These are phyloP conservation scores for Geosmithia flava DNA, from an alignment of 2,329 filamentous ascomycete genomes.

Conservation along the genomic window DNA sequence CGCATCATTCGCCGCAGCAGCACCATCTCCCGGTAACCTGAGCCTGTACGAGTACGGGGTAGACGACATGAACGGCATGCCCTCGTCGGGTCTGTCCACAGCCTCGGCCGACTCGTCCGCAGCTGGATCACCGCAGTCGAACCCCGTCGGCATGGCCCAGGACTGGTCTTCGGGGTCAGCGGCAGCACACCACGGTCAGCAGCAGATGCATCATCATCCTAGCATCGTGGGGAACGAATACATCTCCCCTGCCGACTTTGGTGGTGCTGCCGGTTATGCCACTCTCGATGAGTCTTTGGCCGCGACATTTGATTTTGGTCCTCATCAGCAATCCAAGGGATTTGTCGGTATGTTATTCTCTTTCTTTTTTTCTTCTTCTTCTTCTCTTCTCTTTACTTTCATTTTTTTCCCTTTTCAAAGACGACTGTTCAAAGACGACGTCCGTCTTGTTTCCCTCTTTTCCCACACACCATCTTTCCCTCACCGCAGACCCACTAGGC, in stretches of 20 bases:
- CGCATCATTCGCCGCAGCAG: conserved; percentile 7
- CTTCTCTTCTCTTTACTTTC: conserved; percentile 14
- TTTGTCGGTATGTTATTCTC: conserved; percentile 42
- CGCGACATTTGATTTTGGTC: conserved; percentile 29
- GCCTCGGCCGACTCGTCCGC: conserved; percentile 52
- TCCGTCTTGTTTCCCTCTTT: not conserved
- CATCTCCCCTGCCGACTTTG: conserved; percentile 40
- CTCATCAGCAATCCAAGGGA: conserved; percentile 29
- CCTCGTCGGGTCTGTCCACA: conserved; percentile 47
- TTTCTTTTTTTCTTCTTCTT: conserved; percentile 13
- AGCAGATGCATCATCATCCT: conserved; percentile 37
- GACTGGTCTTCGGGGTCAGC: not conserved
- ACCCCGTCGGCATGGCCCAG: conserved; percentile 36
- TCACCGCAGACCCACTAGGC: not conserved
- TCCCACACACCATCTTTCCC: not conserved
- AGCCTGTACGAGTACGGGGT: conserved; percentile 22
- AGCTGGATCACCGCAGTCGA: conserved; percentile 54
- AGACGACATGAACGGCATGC: conserved; percentile 14
- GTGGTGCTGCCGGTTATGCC: conserved; percentile 27
- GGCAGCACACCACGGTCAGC: not conserved
- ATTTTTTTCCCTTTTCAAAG: not conserved
- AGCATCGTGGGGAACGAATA: conserved; percentile 48
- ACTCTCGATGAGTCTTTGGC: conserved; percentile 33
- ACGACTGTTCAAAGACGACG: not conserved
- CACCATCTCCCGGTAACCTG: conserved; percentile 20